These are phyloP conservation scores for Rhododendron williamsianum DNA, from an alignment of 148 eudicot genomes.

Conservation along the genomic window DNA sequence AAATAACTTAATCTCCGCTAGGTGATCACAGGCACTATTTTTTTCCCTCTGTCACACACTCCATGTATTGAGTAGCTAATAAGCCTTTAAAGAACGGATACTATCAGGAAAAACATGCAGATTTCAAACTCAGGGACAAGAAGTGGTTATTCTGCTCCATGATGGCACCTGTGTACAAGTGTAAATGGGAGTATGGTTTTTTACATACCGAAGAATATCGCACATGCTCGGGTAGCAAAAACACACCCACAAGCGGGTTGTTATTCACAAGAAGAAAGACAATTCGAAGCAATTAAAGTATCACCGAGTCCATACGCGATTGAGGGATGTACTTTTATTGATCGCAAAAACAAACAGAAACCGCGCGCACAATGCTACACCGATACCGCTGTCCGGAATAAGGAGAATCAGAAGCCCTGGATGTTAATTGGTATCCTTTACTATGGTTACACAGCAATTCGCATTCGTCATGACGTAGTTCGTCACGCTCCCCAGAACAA, in stretches of 20 bases:
- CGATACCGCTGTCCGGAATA: neutral
- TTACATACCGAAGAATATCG: too few relatives aligned
- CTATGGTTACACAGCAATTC: constrained; percentile 38
- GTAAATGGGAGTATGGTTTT: neutral
- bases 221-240: too few relatives aligned
- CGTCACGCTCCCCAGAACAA: constrained; percentile 42
- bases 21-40: too few relatives aligned
- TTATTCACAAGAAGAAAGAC: neutral
- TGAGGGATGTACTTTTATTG: neutral
- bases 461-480: constrained; percentile 39
- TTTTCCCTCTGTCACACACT: too few relatives aligned
- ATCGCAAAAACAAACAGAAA: neutral
- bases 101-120: too few relatives aligned
- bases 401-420: neutral
- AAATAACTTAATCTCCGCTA: too few relatives aligned
- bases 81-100: too few relatives aligned
- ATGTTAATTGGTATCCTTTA: constrained; percentile 17
- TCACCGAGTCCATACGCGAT: neutral
- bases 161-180: neutral
- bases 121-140: neutral
- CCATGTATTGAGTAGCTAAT: too few relatives aligned
- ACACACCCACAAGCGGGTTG: neutral
- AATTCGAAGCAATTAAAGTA: neutral
- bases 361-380: neutral
- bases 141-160: neutral